Evolutionary conservation across 2,329 filamentous ascomycete genomes (phyloP).

Genomic region (Mollisia scopiformis): DNA sequence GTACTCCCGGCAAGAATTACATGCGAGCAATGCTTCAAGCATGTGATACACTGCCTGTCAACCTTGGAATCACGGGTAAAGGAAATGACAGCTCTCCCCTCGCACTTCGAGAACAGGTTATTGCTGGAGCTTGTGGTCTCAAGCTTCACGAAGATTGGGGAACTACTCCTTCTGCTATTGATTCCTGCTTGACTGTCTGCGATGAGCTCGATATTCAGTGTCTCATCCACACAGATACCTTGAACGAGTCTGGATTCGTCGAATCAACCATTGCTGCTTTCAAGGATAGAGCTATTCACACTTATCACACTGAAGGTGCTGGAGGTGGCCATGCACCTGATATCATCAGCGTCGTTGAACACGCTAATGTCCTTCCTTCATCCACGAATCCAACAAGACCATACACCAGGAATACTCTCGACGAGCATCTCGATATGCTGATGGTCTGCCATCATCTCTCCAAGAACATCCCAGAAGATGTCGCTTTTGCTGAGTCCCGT

Average conservation of each 20-base stretch:
- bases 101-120: slow-evolving; percentile 77
- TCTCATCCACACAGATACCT: slow-evolving; percentile 92
- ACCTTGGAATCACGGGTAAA: slow-evolving; percentile 90
- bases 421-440: slow-evolving; percentile 96
- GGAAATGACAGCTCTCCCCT: slow-evolving; percentile 78
- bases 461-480: slow-evolving; percentile 91
- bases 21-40: slow-evolving; percentile 91
- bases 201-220: slow-evolving; percentile 93
- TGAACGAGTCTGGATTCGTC: slow-evolving; percentile 97
- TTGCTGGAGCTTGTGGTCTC: slow-evolving; percentile 84
- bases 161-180: slow-evolving; percentile 86
- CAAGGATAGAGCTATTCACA: slow-evolving; percentile 87
- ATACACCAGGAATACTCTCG: slow-evolving; percentile 88
- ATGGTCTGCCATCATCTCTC: slow-evolving; percentile 97
- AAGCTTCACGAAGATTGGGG: slow-evolving; percentile 99
- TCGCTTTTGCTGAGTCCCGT: slow-evolving; percentile 91
- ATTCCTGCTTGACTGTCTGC: slow-evolving; percentile 82
- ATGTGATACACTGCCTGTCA: slow-evolving; percentile 78
- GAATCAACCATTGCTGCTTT: slow-evolving; percentile 88
- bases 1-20: slow-evolving; percentile 83
- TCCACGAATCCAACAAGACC: slow-evolving; percentile 93
- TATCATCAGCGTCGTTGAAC: slow-evolving; percentile 92
- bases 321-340: slow-evolving; percentile 94
- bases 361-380: slow-evolving; percentile 83
- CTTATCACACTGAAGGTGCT: slow-evolving; percentile 95